Percentiles rank a stretch among this genome's conserved stretches.
Conservation (phyloP, 805 yeast genomes). For the Debaryomyces castellii region DNA sequence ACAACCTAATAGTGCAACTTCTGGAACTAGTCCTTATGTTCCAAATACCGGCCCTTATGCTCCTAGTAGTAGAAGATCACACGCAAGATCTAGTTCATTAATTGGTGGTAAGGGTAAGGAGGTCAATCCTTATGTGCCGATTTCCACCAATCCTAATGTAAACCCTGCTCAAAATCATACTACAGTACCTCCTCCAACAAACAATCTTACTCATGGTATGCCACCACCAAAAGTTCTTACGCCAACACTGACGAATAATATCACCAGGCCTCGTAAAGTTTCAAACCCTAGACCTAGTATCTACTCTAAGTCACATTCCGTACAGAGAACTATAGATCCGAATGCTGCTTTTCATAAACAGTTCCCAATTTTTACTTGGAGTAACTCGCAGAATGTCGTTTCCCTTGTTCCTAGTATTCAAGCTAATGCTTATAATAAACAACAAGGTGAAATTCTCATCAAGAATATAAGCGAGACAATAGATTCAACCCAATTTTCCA, state of each 20-base stretch:
- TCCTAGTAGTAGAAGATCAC: slow-evolving; percentile 33
- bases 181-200: neutral
- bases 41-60: slow-evolving; percentile 47
- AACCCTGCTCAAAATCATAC: neutral
- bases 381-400: slow-evolving; percentile 27
- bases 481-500: slow-evolving; percentile 24
- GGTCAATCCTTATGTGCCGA: slow-evolving; percentile 42
- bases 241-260: neutral
- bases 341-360: slow-evolving; percentile 58
- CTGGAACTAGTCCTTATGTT: slow-evolving; percentile 43
- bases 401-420: slow-evolving; percentile 24
- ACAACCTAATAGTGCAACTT: slow-evolving; percentile 18
- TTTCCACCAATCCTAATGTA: slow-evolving; percentile 10
- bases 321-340: slow-evolving; percentile 32
- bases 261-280: slow-evolving; percentile 1
- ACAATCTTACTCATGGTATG: neutral
- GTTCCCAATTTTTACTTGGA: slow-evolving; percentile 76
- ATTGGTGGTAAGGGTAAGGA: slow-evolving; percentile 42
- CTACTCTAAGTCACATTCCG: neutral
- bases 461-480: slow-evolving; percentile 15
- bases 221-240: neutral
- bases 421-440: slow-evolving; percentile 32
- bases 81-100: slow-evolving; percentile 40
- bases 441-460: slow-evolving; percentile 35
- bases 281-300: slow-evolving; percentile 13